Evolutionary conservation across 1,139 yeast genomes (phyloP), one percentile per base, ranked within the genome.

Genomic region (Spencermartinsiella ligniputridi): DNA sequence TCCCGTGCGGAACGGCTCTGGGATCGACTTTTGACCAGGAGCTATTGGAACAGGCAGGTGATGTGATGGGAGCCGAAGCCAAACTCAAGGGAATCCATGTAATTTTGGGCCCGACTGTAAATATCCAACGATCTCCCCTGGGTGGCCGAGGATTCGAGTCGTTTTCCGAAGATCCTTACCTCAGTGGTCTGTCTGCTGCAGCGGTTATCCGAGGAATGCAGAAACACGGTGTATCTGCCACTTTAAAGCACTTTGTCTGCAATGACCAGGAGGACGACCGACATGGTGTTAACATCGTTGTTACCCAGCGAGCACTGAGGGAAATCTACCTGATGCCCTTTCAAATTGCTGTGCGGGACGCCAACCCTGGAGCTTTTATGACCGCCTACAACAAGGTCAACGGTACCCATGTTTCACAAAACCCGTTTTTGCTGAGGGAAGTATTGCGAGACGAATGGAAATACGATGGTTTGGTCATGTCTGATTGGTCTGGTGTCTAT

Each of bases 131-230:
- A 51, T 45, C 51, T 9, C 85, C 85, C 13, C 69, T 79, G 42
- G 86, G 85, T 0, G 85, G 86, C 4, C 68, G 85, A 52, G 77
- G 75, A 60, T 79, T 83, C 82, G 86, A 80, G 61, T 72, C 81
- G 30, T 79, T 79, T 61, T 82, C 83, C 1, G 66, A 79, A 3
- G 86, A 80, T 55, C 83, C 86, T 1, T 78, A 78, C 50, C 64
- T 79, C 40, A 79, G 78, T 55, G 86, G 86, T 13, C 64, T 72
- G 16, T 72, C 73, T 3, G 81, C 79, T 11, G 75, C 75, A 5
- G 71, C 72, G 3, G 74, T 81, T 2, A 70, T 79, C 16, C 70
- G 70, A 50, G 84, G 83, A 1, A 68, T 78, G 38, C 86, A 80
- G 58, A 75, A 75, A 42, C 75, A 74, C 57, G 81, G 81, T 1